Evolutionary conservation across 306 rosid genomes (phyloP).

Genomic region (Geum urbanum): DNA sequence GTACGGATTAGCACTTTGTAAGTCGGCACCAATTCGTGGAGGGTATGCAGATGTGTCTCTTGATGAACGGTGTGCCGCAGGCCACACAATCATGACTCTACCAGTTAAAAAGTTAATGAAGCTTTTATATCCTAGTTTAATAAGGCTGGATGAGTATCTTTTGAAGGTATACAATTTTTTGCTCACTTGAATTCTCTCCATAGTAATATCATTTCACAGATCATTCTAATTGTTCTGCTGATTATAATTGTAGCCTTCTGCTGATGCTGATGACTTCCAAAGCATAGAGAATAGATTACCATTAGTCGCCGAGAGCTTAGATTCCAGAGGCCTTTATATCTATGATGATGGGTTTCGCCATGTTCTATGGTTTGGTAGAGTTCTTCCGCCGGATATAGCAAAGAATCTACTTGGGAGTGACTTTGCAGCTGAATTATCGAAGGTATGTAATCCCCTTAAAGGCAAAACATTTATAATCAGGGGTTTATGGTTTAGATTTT

Average conservation of each 20-base stretch:
- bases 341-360: slow-evolving; percentile 80
- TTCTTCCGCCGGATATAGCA: slow-evolving; percentile 87
- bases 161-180: slow-evolving; percentile 48
- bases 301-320: slow-evolving; percentile 73
- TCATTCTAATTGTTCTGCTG: slow-evolving; percentile 26
- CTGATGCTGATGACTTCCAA: slow-evolving; percentile 46
- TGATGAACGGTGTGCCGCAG: slow-evolving; percentile 91
- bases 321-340: slow-evolving; percentile 81
- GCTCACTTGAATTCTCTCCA: slow-evolving; percentile 15
- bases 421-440: slow-evolving; percentile 88
- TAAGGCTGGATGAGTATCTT: slow-evolving; percentile 77
- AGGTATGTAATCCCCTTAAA: slow-evolving; percentile 48
- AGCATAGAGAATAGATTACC: slow-evolving; percentile 72
- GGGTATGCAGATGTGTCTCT: slow-evolving; percentile 73
- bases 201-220: slow-evolving; percentile 7
- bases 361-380: slow-evolving; percentile 88
- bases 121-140: slow-evolving; percentile 78
- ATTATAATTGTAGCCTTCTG: slow-evolving; percentile 44
- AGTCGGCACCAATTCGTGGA: slow-evolving; percentile 84
- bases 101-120: slow-evolving; percentile 79
- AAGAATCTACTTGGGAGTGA: slow-evolving; percentile 83
- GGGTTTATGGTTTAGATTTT: too few relatives aligned
- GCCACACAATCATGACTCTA: slow-evolving; percentile 77
- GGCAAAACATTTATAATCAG: background rate
- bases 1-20: slow-evolving; percentile 85